Evolutionary conservation across 768 basidiomycete genomes (phyloP).

Genomic region (Xerocomus potaroensis): DNA sequence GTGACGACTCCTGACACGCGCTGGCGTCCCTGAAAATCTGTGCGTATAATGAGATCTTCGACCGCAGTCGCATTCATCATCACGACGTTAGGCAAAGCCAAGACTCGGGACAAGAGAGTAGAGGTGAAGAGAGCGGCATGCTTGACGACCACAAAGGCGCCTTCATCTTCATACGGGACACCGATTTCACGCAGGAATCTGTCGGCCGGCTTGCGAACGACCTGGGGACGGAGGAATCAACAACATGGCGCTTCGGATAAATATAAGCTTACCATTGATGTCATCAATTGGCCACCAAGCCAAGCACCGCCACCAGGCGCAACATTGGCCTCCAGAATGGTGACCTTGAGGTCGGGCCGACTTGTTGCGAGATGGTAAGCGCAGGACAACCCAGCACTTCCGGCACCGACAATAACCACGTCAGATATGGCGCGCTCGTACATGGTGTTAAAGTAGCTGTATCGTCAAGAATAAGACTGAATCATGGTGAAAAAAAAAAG

Average conservation of each 20-base stretch:
- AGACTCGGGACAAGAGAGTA: constrained; percentile 66
- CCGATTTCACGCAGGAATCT: constrained; percentile 65
- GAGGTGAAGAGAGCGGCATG: constrained; percentile 81
- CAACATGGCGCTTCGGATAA: background rate
- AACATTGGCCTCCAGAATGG: constrained; percentile 74
- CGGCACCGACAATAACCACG: constrained; percentile 73
- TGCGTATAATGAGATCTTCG: constrained; percentile 72
- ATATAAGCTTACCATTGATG: constrained; percentile 53
- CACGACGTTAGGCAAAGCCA: constrained; percentile 66
- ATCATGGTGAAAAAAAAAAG: background rate
- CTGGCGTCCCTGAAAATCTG: constrained; percentile 40
- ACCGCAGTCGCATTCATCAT: constrained; percentile 77
- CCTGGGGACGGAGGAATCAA: constrained; percentile 33
- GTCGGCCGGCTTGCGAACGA: constrained; percentile 75
- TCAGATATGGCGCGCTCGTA: constrained; percentile 73
- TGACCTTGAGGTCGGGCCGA: constrained; percentile 63
- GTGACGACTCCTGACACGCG: constrained; percentile 52
- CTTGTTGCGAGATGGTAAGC: constrained; percentile 67
- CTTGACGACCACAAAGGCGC: constrained; percentile 73
- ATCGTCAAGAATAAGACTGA: too few species aligned
- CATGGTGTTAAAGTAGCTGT: constrained; percentile 74
- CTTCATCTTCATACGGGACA: constrained; percentile 75
- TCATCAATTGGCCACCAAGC: constrained; percentile 78
- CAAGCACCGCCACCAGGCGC: constrained; percentile 76
- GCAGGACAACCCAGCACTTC: constrained; percentile 65